Evolutionary conservation across 179 eudicot genomes (phyloP).

Genomic region (Carnegiea gigantea): DNA sequence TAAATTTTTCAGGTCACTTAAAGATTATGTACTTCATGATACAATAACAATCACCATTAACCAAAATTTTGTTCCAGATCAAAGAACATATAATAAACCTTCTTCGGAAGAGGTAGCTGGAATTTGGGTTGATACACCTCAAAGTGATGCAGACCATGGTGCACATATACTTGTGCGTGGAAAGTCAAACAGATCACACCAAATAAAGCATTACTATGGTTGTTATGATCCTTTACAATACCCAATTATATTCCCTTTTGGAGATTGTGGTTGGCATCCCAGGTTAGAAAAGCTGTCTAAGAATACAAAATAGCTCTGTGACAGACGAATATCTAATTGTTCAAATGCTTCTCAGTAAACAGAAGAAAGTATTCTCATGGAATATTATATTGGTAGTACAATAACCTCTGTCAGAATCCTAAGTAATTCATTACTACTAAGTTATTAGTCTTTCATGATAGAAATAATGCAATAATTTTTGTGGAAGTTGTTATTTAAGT

Average conservation of each 20-base stretch:
- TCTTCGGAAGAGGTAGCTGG: background rate
- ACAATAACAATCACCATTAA: background rate
- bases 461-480: too few species aligned
- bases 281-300: background rate
- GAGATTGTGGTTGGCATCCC: background rate
- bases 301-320: background rate
- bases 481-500: too few species aligned
- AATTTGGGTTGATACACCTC: background rate
- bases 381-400: too few species aligned
- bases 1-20: background rate
- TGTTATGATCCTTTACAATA: constrained; percentile 10
- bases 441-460: too few species aligned
- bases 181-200: background rate
- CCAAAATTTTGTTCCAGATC: background rate
- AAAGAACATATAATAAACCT: background rate
- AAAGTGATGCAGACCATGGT: background rate
- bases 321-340: too few species aligned
- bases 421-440: too few species aligned
- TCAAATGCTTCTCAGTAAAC: too few species aligned
- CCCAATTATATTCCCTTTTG: background rate
- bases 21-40: background rate
- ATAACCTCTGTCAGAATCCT: too few species aligned
- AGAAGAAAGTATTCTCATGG: too few species aligned
- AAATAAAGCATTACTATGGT: constrained; percentile 4
- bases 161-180: background rate